These are phyloP conservation scores for Sporothrix brasiliensis DNA, from an alignment of 2,329 filamentous ascomycete species.

Conservation along the genomic window DNA sequence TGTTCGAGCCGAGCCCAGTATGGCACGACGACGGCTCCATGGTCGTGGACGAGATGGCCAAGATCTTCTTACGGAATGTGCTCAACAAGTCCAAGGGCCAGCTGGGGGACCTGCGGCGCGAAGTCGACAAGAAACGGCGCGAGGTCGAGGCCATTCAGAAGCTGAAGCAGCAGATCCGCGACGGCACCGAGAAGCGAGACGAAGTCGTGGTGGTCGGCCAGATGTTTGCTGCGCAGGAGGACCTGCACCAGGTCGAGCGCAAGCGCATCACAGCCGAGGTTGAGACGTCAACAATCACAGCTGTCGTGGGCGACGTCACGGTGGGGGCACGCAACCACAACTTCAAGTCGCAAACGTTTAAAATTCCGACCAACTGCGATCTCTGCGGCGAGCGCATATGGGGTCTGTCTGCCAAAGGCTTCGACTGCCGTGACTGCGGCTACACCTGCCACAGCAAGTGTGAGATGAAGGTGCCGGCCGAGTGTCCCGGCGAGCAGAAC, in stretches of 20 bases:
- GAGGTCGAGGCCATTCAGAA: slow-evolving; percentile 80
- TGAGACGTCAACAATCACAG: slow-evolving; percentile 90
- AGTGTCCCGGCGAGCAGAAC: slow-evolving; percentile 88
- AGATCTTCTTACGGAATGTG: slow-evolving; percentile 88
- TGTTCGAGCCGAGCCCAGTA: slow-evolving; percentile 90
- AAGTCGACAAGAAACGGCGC: slow-evolving; percentile 81
- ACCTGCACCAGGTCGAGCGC: slow-evolving; percentile 80
- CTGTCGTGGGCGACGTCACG: slow-evolving; percentile 87
- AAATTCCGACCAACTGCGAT: slow-evolving; percentile 98
- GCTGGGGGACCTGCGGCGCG: slow-evolving; percentile 75
- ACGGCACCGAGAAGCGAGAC: slow-evolving; percentile 78
- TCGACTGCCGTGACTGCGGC: slow-evolving; percentile 93
- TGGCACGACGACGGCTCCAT: slow-evolving; percentile 94
- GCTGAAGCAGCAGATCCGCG: slow-evolving; percentile 73
- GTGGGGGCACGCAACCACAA: slow-evolving; percentile 93
- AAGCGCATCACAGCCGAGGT: slow-evolving; percentile 86
- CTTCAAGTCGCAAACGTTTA: slow-evolving; percentile 98
- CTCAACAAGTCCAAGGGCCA: slow-evolving; percentile 87
- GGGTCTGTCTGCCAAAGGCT: slow-evolving; percentile 94
- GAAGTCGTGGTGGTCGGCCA: slow-evolving; percentile 81
- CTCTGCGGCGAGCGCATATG: slow-evolving; percentile 95
- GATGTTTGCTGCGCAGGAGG: slow-evolving; percentile 83
- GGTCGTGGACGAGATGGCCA: slow-evolving; percentile 82
- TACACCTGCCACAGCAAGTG: slow-evolving; percentile 99
- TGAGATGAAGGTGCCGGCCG: slow-evolving; percentile 96